Evolutionary conservation across 2,329 filamentous ascomycete genomes (phyloP).

Genomic region (Aspergillus sp.): DNA sequence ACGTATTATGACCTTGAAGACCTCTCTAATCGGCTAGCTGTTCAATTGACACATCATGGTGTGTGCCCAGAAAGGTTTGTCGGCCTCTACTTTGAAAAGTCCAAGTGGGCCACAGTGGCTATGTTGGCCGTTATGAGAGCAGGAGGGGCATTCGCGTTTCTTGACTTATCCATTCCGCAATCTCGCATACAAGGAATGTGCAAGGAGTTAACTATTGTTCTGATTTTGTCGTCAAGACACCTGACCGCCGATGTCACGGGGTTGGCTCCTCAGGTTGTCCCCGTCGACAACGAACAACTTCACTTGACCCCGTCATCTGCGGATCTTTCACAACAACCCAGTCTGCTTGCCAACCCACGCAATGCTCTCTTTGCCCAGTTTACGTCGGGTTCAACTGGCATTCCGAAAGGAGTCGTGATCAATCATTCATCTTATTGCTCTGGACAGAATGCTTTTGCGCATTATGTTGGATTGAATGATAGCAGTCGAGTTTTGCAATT

Average conservation of each 20-base stretch:
- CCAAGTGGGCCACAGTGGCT: slow-evolving; percentile 3
- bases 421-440: slow-evolving; percentile 23
- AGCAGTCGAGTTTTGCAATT: slow-evolving; percentile 31
- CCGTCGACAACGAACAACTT: not conserved
- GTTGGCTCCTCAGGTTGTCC: not conserved
- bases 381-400: slow-evolving; percentile 46
- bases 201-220: not conserved
- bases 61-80: slow-evolving; percentile 3
- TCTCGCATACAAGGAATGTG: not conserved
- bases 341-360: not conserved
- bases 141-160: not conserved
- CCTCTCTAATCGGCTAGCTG: not conserved
- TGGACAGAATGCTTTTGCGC: not conserved
- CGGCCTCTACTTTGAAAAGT: slow-evolving; percentile 5
- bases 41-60: not conserved
- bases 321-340: not conserved
- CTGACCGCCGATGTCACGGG: not conserved
- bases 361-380: slow-evolving; percentile 38
- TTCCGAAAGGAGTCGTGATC: slow-evolving; percentile 43
- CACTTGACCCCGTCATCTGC: not conserved
- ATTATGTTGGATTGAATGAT: not conserved
- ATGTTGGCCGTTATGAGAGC: not conserved
- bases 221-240: not conserved
- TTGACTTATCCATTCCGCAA: not conserved
- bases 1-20: slow-evolving; percentile 7